Evolutionary conservation across 129 eudicot species (phyloP), one percentile per base, ranked within the genome.

Genomic region (Flaveria robusta): DNA sequence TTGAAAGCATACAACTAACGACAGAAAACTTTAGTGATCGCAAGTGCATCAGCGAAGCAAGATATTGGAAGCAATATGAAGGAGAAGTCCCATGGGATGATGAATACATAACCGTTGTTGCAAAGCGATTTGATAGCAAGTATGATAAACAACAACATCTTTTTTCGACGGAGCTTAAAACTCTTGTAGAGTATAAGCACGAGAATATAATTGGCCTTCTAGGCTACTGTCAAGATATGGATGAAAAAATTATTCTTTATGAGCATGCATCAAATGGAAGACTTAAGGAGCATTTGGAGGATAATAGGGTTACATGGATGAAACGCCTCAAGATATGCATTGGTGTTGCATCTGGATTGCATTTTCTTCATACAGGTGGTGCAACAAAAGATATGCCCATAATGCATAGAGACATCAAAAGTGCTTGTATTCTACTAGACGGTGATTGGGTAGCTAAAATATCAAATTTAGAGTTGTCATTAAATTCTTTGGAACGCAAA

Each of bases 51-150:
- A 45, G 60, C 49, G 60, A 24, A 15, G 62, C 43, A 26, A 70
- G 62, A 70, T 24, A 27, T 7, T 70, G 74, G 74, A 70, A 70
- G 24, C 62, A 70, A 70, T 70, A 70, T 70, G 43, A 24, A 26
- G 74, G 26, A 49, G 42, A 70, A 15, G 0, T 70, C 1, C 14
- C 26, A 7, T 24, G 16, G 2, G 60, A 42, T 49, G 27, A 70
- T 70, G 59, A 42, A 26, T 26, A 6, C 7, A 49, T 54, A 1
- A 15, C 24, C 9, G 1, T 47, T 47, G 23, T 70, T 14, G 62
- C 24, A 27, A 70, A 70, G 34, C 60, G 43, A 26, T 70, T 70
- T 15, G 26, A 49, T 22, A 70, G 43, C 74, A 47, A 46, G 59
- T 47, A 3, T 16, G 24, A 47, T 60, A 24, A 11, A 60, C 39